Evolutionary conservation across 1,139 yeast genomes (phyloP), one percentile per base, ranked within the genome.

Genomic region (Debaryomyces coudertii): DNA sequence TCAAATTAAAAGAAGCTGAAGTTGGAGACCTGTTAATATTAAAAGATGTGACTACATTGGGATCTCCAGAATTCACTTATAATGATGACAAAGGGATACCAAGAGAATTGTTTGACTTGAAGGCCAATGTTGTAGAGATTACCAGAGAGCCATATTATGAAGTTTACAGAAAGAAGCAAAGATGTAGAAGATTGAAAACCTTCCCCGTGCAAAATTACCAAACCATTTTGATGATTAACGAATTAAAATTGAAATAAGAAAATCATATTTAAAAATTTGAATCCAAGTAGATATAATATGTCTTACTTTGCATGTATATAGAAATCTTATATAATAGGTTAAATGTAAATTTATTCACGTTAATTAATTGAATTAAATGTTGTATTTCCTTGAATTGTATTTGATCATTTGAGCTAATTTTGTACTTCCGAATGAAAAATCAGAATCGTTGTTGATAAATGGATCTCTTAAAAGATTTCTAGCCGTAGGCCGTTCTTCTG

Each of bases 401-500:
- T 63, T 66, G 49, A 73, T 71, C 60, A 65, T 58, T 46, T 67
- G 61, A 0, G 90, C 90, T 44, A 92, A 71, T 50, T 77, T 76
- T 0, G 97, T 90, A 2, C 76, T 69, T 16, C 71, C 65, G 61
- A 93, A 93, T 20, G 71, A 68, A 61, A 87, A 93, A 0, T 69
- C 58, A 3, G 55, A 49, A 44, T 76, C 77, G 4, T 65, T 69
- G 12, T 54, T 54, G 58, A 88, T 79, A 63, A 93, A 92, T 7
- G 76, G 73, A 62, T 92, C 88, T 5, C 68, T 58, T 42, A 85
- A 65, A 24, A 95, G 69, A 46, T 79, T 77, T 44, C 73, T 77
- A 0, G 98, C 98, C 0, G 98, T 93, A 0, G 99, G 99, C 54
- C 99, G 74, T 56, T 75, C 67, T 28, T 83, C 86, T 0, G 99